Evolutionary conservation across 139 green algal genomes (phyloP), one percentile per base, ranked within the genome.

Genomic region (Chlamydomonas sp.): DNA sequence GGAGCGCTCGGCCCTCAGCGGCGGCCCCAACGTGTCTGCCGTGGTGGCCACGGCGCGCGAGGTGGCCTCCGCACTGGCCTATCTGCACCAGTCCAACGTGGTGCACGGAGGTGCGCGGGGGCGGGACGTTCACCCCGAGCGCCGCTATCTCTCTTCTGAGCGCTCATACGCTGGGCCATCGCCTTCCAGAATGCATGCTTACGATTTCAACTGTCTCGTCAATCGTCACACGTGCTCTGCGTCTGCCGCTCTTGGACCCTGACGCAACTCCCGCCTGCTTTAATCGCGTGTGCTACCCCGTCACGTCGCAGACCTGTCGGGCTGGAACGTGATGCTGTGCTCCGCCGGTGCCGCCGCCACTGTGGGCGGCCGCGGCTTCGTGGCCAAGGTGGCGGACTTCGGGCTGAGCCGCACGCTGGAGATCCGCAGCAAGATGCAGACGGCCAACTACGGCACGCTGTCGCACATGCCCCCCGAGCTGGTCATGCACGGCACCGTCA

Each of bases 381-480:
- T 92, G 78, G 92, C 89, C 77, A 98, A 98, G 92, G 89, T 93
- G 12, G 90, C 87, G 1, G 95, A 97, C 89, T 97, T 97, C 86
- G 95, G 95, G 0, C 93, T 97, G 31, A 77, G 84, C 14, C 89
- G 91, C 64, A 75, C 72, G 6, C 88, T 92, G 49, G 86, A 93
- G 63, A 84, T 93, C 8, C 20, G 77, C 1, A 84, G 31, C 66
- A 79, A 81, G 63, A 89, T 93, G 62, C 72, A 89, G 73, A 93
- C 91, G 4, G 71, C 78, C 18, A 91, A 82, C 20, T 93, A 93
- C 67, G 91, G 91, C 85, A 92, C 88, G 20, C 77, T 89, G 9
- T 79, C 86, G 61, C 89, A 92, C 79, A 86, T 88, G 89, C 89
- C 89, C 8, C 89, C 89, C 0, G 89, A 92, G 89, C 80, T 85